phyloP scores from a whole-genome alignment of 192 early-diverging fungal species.

The Phycomyces nitens region DNA sequence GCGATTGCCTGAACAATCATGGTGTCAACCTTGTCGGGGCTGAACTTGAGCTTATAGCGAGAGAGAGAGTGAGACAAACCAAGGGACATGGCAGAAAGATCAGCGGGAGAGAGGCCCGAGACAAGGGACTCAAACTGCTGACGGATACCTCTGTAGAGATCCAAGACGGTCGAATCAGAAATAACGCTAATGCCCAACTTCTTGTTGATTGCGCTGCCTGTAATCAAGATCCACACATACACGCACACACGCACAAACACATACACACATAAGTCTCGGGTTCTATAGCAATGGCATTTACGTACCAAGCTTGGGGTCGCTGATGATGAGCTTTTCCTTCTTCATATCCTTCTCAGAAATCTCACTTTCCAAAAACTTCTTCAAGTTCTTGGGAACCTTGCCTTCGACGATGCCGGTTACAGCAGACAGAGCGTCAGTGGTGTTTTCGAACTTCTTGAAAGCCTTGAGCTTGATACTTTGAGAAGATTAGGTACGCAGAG shows the following conservation, averaged over 20 bases:
- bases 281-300: conserved; percentile 1
- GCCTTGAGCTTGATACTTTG: conserved; percentile 87
- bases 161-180: conserved; percentile 79
- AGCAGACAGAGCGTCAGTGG: conserved; percentile 92
- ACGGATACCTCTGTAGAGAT: conserved; percentile 96
- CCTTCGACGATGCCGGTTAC: conserved; percentile 94
- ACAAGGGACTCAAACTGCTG: conserved; percentile 89
- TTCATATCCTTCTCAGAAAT: conserved; percentile 85
- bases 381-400: conserved; percentile 92
- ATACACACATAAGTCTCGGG: too few relatives aligned
- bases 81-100: conserved; percentile 92
- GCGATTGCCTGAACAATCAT: conserved; percentile 99
- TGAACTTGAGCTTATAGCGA: conserved; percentile 99
- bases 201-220: conserved; percentile 74
- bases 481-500: too few relatives aligned
- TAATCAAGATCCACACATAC: too few relatives aligned
- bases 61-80: conserved; percentile 99
- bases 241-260: too few relatives aligned
- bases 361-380: conserved; percentile 84
- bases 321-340: conserved; percentile 88
- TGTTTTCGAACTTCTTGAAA: conserved; percentile 98
- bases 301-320: conserved; percentile 90
- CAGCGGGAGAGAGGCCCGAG: conserved; percentile 78
- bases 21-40: conserved; percentile 98
- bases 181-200: conserved; percentile 84